A percentile compares a stretch with the other conserved stretches of the same genome.
Evolutionary conservation across 2,329 filamentous ascomycete species (phyloP).

Genomic region (Aureobasidium subglaciale): DNA sequence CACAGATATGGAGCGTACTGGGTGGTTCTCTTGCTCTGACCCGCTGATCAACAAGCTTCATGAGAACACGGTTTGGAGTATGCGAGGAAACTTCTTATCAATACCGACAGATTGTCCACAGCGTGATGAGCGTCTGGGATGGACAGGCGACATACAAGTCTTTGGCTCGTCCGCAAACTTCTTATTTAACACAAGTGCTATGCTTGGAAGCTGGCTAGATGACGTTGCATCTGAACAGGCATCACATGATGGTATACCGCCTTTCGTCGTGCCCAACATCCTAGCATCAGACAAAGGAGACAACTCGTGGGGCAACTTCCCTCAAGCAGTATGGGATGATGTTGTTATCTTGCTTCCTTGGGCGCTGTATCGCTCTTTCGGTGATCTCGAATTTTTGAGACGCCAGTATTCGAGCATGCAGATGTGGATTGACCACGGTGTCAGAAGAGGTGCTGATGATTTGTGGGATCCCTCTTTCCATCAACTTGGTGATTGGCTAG

Average conservation of each 20-base stretch:
- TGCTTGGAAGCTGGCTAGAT: slow-evolving; percentile 45
- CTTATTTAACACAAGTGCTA: slow-evolving; percentile 47
- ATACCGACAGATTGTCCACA: slow-evolving; percentile 54
- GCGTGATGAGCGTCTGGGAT: slow-evolving; percentile 48
- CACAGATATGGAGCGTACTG: slow-evolving; percentile 46
- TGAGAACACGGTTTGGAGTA: slow-evolving; percentile 49
- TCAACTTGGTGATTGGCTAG: slow-evolving; percentile 38
- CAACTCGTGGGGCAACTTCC: slow-evolving; percentile 16
- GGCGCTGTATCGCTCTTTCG: slow-evolving; percentile 29
- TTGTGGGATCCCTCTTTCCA: slow-evolving; percentile 31
- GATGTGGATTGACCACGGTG: slow-evolving; percentile 31
- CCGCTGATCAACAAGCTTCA: slow-evolving; percentile 47
- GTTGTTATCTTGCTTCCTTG: slow-evolving; percentile 32
- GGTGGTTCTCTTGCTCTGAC: slow-evolving; percentile 48
- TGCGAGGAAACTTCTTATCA: slow-evolving; percentile 52
- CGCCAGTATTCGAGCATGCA: slow-evolving; percentile 32
- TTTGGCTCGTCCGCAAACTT: slow-evolving; percentile 48
- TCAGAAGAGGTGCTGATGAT: slow-evolving; percentile 27
- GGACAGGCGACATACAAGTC: slow-evolving; percentile 47
- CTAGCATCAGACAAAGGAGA: slow-evolving; percentile 7
- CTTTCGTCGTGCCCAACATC: slow-evolving; percentile 21
- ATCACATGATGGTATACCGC: slow-evolving; percentile 19
- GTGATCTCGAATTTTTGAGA: slow-evolving; percentile 30
- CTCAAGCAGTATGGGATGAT: slow-evolving; percentile 35
- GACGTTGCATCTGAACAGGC: slow-evolving; percentile 38